Evolutionary conservation across 108 stramenopile species (phyloP).

Genomic region (Conticribra guillardii): DNA sequence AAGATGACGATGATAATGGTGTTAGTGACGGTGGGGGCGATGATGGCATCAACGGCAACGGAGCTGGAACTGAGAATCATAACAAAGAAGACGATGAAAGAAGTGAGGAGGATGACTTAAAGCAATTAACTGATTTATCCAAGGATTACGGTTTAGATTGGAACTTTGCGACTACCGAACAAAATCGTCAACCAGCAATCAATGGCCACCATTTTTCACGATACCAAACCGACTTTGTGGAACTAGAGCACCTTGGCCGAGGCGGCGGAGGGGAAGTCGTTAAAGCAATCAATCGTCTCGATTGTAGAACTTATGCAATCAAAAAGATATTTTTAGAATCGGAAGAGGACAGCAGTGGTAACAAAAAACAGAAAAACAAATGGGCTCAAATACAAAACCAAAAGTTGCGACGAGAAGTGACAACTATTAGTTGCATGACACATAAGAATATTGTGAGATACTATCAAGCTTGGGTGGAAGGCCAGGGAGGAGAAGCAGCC

Average conservation of each 20-base stretch:
- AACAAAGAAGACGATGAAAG: conserved; percentile 48
- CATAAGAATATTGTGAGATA: conserved; percentile 84
- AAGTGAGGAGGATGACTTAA: conserved; percentile 20
- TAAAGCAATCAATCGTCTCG: conserved; percentile 79
- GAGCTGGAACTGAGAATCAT: conserved; percentile 34
- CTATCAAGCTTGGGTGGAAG: conserved; percentile 54
- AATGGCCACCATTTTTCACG: conserved; percentile 35
- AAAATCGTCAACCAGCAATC: background rate
- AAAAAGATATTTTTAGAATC: conserved; percentile 78
- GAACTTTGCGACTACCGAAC: too few relatives aligned
- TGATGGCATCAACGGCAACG: background rate
- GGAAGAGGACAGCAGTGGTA: conserved; percentile 24
- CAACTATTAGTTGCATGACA: conserved; percentile 85
- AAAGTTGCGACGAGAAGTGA: conserved; percentile 81
- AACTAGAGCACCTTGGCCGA: conserved; percentile 74
- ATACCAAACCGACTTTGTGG: conserved; percentile 82
- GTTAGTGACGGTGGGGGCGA: conserved; percentile 1
- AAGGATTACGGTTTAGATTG: conserved; percentile 20
- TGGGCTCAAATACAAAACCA: conserved; percentile 66
- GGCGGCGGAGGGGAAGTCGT: conserved; percentile 89
- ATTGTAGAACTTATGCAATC: conserved; percentile 79
- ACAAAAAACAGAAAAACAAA: conserved; percentile 26
- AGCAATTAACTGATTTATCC: conserved; percentile 12
- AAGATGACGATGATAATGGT: conserved; percentile 26
- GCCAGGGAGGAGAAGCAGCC: background rate